Conservation (phyloP, 75 land plant genomes). For the Sequoia sempervirens region DNA sequence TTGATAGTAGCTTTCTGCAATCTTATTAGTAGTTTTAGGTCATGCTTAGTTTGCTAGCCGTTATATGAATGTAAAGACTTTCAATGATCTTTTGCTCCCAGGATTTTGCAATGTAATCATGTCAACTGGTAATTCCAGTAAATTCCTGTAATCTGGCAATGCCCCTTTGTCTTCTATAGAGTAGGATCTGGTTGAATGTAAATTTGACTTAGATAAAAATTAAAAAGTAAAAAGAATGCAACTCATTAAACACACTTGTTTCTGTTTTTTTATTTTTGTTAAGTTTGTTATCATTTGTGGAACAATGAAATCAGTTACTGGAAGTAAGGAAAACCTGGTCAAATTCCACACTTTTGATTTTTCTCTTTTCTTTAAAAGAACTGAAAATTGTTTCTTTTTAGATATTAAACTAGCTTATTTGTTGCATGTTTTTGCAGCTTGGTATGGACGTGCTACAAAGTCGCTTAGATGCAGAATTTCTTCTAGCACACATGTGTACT, state of each 20-base stretch:
- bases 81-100: too few species aligned
- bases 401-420: not conserved
- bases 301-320: not conserved
- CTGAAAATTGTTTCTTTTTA: not conserved
- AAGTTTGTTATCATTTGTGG: not conserved
- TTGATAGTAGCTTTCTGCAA: too few species aligned
- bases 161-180: too few species aligned
- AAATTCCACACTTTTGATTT: not conserved
- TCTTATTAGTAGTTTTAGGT: too few species aligned
- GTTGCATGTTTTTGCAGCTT: constrained; percentile 50
- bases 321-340: not conserved
- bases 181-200: too few species aligned
- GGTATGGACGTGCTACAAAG: constrained; percentile 84
- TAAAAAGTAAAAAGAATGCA: not conserved
- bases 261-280: not conserved
- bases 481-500: constrained; percentile 95
- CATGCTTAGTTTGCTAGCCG: too few species aligned
- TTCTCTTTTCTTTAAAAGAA: not conserved
- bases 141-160: too few species aligned
- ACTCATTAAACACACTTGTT: not conserved
- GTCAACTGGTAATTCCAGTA: too few species aligned
- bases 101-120: too few species aligned
- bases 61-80: too few species aligned
- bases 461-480: constrained; percentile 92
- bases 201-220: too few species aligned